These are phyloP conservation scores for Suillus subluteus DNA, from an alignment of 768 basidiomycete species.

Conservation along the genomic window DNA sequence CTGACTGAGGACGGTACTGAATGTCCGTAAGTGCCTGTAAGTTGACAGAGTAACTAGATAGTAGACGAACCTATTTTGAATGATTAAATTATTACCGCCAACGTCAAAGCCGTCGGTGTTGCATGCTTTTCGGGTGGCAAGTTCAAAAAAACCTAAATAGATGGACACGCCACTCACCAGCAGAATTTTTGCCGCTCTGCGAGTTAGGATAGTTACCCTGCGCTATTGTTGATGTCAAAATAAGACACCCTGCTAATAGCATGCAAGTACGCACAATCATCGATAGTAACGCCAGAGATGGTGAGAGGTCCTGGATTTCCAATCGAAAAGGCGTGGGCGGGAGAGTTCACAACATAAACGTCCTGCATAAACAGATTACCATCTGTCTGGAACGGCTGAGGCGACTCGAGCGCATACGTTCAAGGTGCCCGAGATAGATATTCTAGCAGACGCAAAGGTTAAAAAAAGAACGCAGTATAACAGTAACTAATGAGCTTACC, in stretches of 20 bases:
- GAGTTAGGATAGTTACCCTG: constrained; percentile 55
- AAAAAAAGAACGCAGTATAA: not conserved
- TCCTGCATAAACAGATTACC: constrained; percentile 26
- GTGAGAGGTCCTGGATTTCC: constrained; percentile 33
- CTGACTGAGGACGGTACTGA: constrained; percentile 30
- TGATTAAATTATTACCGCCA: constrained; percentile 38
- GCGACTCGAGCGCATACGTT: constrained; percentile 26
- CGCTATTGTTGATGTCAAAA: constrained; percentile 37
- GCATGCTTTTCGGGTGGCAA: constrained; percentile 31
- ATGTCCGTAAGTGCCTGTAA: not conserved
- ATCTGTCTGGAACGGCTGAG: not conserved
- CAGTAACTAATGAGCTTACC: constrained; percentile 25
- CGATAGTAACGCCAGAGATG: constrained; percentile 53
- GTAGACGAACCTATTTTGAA: constrained; percentile 28
- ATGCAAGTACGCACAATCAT: constrained; percentile 51
- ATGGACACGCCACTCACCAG: constrained; percentile 36
- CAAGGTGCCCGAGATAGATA: constrained; percentile 45
- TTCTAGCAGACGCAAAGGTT: constrained; percentile 26
- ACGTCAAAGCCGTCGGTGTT: constrained; percentile 59
- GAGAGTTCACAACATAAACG: constrained; percentile 43
- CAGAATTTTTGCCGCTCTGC: constrained; percentile 49
- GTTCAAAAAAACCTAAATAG: not conserved
- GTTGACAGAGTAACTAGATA: not conserved
- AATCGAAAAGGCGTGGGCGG: constrained; percentile 37
- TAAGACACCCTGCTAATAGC: not conserved